Base-by-base conservation (phyloP, 495 filamentous ascomycete genomes). In the Hypoxylon cercidicola region DNA sequence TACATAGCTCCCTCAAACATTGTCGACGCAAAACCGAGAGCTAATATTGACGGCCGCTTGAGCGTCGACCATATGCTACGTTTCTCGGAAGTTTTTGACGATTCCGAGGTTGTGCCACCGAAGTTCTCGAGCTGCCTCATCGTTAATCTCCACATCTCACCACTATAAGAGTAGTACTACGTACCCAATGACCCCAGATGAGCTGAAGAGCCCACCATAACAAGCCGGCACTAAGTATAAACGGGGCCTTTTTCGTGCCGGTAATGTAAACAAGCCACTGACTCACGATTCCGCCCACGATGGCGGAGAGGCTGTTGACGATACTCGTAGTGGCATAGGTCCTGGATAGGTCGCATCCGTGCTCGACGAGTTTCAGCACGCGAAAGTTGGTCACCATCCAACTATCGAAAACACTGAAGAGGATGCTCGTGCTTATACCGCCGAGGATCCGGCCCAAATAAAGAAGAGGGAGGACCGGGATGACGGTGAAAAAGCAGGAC, bases 1-100 rank as follows among this genome's bases (percentile, higher is more conserved):
- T 85, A 86, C 81, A 86, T 85, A 3, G 82, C 83, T 7, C 83
- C 82, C 60, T 87, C 83, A 64, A 85, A 85, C 64, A 81, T 75
- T 43, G 80, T 82, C 2, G 82, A 82, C 10, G 79, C 77, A 20
- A 84, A 65, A 4, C 73, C 77, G 13, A 87, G 76, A 2, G 78
- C 71, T 19, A 81, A 58, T 7, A 84, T 72, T 18, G 73, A 71
- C n/a, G 78, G 79, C 55, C 76, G 70, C 48, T 58, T 67, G 28
- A 76, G 44, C 20, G 63, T 53, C 3, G 57, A 25, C 55, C 68
- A 70, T 4, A 75, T 18, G 23, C 35, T 55, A 12, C 39, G 18
- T 11, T 54, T 66, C 52, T 68, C 70, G 11, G 56, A 41, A 1
- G 50, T 41, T 3, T 50, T 40, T 40, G 57, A 55, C 12, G 64